phyloP scores from a whole-genome alignment of 768 basidiomycete species.

The Rhodocollybia butyracea region DNA sequence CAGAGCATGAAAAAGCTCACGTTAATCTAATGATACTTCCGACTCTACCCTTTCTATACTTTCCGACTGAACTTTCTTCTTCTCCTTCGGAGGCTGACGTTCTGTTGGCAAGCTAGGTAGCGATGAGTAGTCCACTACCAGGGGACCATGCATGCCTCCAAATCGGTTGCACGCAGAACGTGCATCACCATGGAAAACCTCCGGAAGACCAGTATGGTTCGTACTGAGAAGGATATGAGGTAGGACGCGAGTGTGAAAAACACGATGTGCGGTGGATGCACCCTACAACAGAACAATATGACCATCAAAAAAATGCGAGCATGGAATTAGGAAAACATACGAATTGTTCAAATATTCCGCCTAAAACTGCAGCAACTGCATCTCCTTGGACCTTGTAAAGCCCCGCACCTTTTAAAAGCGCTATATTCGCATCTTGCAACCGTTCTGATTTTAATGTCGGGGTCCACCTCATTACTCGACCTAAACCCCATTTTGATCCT shows the following conservation, averaged over 20 bases:
- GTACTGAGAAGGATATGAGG: constrained; percentile 34
- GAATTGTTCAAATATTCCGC: constrained; percentile 77
- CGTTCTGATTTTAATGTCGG: constrained; percentile 46
- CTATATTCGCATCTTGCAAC: constrained; percentile 25
- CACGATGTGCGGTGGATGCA: constrained; percentile 42
- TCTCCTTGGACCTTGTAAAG: constrained; percentile 78
- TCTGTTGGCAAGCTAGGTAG: background rate
- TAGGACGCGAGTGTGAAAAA: constrained; percentile 49
- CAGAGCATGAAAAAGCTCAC: background rate
- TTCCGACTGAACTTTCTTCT: background rate
- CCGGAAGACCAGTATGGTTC: constrained; percentile 36
- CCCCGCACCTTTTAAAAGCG: constrained; percentile 53
- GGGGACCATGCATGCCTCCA: constrained; percentile 41
- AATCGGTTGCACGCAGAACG: constrained; percentile 40
- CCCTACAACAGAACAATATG: constrained; percentile 31
- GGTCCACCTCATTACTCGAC: constrained; percentile 72
- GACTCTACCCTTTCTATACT: too few species aligned
- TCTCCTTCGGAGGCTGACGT: background rate
- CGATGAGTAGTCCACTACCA: background rate
- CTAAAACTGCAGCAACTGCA: constrained; percentile 71
- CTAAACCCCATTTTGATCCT: constrained; percentile 72
- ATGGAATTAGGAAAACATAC: constrained; percentile 39
- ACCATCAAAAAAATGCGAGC: constrained; percentile 3
- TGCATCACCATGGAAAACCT: constrained; percentile 47
- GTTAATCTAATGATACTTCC: background rate